Percentiles rank a stretch among this genome's conserved stretches.
phyloP scores from a whole-genome alignment of 805 yeast genomes.

The Starmerella apicola region DNA sequence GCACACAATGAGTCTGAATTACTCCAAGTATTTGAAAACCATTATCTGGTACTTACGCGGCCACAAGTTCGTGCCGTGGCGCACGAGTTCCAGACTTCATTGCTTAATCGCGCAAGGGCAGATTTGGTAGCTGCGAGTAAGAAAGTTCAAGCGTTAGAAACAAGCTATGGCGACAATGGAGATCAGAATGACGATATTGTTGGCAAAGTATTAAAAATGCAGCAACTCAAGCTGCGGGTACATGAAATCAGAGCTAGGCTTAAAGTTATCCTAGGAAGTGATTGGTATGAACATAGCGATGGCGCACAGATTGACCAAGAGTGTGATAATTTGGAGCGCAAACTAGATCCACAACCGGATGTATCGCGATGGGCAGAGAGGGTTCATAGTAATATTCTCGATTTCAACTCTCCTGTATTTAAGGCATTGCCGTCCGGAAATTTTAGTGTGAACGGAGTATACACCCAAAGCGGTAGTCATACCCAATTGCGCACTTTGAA shows the following conservation, averaged over 20 bases:
- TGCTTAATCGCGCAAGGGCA: slow-evolving; percentile 33
- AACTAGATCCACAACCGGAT: slow-evolving; percentile 33
- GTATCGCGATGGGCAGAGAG: slow-evolving; percentile 38
- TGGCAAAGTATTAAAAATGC: slow-evolving; percentile 36
- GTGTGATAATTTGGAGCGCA: slow-evolving; percentile 34
- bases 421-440: background rate
- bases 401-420: background rate
- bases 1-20: slow-evolving; percentile 28
- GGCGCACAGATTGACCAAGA: slow-evolving; percentile 52
- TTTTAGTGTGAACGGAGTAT: slow-evolving; percentile 12
- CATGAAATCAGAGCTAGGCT: slow-evolving; percentile 34
- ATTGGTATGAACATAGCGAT: slow-evolving; percentile 51
- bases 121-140: slow-evolving; percentile 3
- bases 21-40: slow-evolving; percentile 40
- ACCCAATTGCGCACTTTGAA: slow-evolving; percentile 3
- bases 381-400: background rate
- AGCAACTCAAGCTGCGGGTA: slow-evolving; percentile 38
- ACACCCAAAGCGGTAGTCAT: slow-evolving; percentile 19
- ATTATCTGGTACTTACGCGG: slow-evolving; percentile 37
- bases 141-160: background rate
- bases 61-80: slow-evolving; percentile 47
- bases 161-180: too few species aligned
- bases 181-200: background rate
- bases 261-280: slow-evolving; percentile 42
- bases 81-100: slow-evolving; percentile 44